Percentiles rank a stretch among this genome's conserved stretches.
Evolutionary conservation across 345 rosid genomes (phyloP).

Genomic region (Ailanthus altissimus): DNA sequence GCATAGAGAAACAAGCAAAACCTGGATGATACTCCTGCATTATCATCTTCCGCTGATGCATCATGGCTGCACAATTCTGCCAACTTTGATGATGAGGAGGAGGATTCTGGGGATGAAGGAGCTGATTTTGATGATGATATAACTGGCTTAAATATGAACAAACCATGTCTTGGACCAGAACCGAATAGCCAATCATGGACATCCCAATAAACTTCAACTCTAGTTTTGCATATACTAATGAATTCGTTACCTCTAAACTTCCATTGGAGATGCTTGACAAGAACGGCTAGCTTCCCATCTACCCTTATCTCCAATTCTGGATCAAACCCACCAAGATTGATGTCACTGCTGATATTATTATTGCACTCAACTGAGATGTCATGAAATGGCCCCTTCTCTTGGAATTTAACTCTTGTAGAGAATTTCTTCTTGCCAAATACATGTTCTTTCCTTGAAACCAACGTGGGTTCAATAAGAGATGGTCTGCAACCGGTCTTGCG

Average conservation of each 20-base stretch:
- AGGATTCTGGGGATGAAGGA: constrained; percentile 23
- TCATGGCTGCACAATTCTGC: constrained; percentile 17
- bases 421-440: constrained; percentile 54
- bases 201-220: constrained; percentile 55
- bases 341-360: not conserved
- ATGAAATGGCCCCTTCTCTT: constrained; percentile 39
- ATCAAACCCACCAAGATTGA: constrained; percentile 29
- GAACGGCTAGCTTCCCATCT: constrained; percentile 45
- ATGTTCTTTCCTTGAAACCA: constrained; percentile 54
- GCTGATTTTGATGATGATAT: constrained; percentile 24
- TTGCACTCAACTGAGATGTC: constrained; percentile 46
- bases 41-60: constrained; percentile 21
- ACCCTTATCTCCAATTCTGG: constrained; percentile 48
- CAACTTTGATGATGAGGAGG: constrained; percentile 20
- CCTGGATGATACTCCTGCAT: constrained; percentile 33
- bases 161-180: constrained; percentile 54
- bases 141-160: constrained; percentile 51
- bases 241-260: constrained; percentile 59
- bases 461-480: constrained; percentile 47
- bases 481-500: constrained; percentile 54
- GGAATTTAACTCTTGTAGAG: constrained; percentile 40
- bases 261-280: constrained; percentile 57
- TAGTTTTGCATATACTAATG: constrained; percentile 31
- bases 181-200: constrained; percentile 61
- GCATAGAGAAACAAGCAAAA: constrained; percentile 56